Conservation (phyloP, 169 alveolate genomes). For the Eimeria necatrix region DNA sequence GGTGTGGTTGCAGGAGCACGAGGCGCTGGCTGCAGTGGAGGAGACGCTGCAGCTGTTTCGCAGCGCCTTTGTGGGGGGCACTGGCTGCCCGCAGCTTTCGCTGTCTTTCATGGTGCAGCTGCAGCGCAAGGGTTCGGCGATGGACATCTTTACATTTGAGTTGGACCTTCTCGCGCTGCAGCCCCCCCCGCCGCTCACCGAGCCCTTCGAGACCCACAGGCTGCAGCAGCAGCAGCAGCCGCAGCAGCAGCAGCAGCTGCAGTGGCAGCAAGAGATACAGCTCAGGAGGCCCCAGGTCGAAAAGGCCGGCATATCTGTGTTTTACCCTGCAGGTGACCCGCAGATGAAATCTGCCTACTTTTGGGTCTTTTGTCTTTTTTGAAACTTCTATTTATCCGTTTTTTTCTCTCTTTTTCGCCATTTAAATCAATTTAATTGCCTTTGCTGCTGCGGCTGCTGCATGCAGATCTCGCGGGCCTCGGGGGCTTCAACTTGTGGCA, state of each 20-base stretch:
- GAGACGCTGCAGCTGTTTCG: conserved; percentile 82
- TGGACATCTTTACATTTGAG: conserved; percentile 90
- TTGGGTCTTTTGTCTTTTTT: too few relatives aligned
- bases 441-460: background rate
- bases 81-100: conserved; percentile 87
- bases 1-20: conserved; percentile 81
- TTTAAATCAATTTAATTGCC: too few relatives aligned
- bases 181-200: conserved; percentile 86
- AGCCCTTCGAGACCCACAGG: background rate
- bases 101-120: conserved; percentile 88
- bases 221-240: conserved; percentile 17
- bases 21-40: conserved; percentile 80
- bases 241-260: background rate
- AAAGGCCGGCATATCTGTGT: conserved; percentile 30
- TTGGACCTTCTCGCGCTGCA: conserved; percentile 88
- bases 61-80: conserved; percentile 84
- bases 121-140: conserved; percentile 93
- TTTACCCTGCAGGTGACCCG: conserved; percentile 55
- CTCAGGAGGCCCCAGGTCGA: conserved; percentile 5
- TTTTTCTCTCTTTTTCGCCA: too few relatives aligned
- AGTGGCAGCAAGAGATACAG: background rate
- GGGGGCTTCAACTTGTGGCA: conserved; percentile 74
- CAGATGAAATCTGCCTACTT: too few relatives aligned
- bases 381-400: too few relatives aligned
- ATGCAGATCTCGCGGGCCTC: conserved; percentile 70